Evolutionary conservation across 2,329 filamentous ascomycete genomes (phyloP), one percentile per base, ranked within the genome.

Genomic region (Fusarium domesticum): DNA sequence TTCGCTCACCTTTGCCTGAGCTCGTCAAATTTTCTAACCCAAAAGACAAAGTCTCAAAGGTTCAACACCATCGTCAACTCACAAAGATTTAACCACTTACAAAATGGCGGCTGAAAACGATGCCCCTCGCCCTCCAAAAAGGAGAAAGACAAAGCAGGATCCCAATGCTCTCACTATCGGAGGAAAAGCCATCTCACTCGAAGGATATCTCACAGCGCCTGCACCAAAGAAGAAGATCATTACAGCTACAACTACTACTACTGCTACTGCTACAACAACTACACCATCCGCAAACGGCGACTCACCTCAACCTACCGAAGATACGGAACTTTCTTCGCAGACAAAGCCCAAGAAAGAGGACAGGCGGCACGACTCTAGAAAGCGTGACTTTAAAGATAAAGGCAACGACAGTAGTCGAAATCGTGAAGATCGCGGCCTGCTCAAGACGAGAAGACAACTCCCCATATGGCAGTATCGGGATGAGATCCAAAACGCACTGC

Each of bases 401-500:
- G 51, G 45, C 25, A 54, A 44, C 37, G 42, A 43, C 23, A 52
- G 44, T 15, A 30, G 38, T 25, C 50, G 50, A 28, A 49, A 39
- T 20, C 50, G 46, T 10, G 64, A 64, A 30, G 66, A 71, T 31
- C 52, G 61, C 2, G 54, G 50, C 2, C 54, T 71, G 6, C 61
- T 74, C 18, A 67, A 70, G 38, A 68, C 73, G 6, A 80, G 89
- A 17, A 80, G 85, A 61, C 74, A 80, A 12, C 76, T 96, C 4
- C 91, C 91, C 0, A 92, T 96, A 54, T 96, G 88, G 81, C 70
- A 77, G 4, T 80, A 90, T 52, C 81, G 81, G 37, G 73, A 83
- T 25, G 77, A 84, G 18, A 95, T 96, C 38, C 81, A 82, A 28
- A 62, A 73, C 14, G 73, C 79, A 2, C 69, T 96, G 6, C 72